Conservation (phyloP, 345 rosid genomes). For the Eucalyptus victrix region DNA sequence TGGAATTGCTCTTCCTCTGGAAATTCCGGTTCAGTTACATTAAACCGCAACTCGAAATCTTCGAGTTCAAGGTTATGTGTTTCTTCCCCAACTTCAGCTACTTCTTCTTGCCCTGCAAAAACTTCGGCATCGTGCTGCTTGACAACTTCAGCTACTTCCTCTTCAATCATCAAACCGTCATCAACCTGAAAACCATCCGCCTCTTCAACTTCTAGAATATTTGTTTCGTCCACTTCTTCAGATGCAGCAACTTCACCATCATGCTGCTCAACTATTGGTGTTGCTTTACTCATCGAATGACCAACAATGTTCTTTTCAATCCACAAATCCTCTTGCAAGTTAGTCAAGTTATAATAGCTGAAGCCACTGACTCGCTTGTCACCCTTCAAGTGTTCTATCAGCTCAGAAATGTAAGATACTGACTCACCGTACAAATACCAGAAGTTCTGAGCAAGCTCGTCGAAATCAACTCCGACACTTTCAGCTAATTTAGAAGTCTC, state of each 20-base stretch:
- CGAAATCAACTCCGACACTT: conserved; percentile 15
- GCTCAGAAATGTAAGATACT: conserved; percentile 11
- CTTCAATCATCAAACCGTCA: not conserved
- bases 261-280: not conserved
- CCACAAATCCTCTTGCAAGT: conserved; percentile 12
- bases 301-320: not conserved
- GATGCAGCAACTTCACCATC: not conserved
- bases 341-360: conserved; percentile 46
- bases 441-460: conserved; percentile 13
- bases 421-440: conserved; percentile 17
- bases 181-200: not conserved
- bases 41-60: not conserved
- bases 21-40: not conserved
- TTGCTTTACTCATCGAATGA: not conserved
- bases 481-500: conserved; percentile 26
- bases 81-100: not conserved
- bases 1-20: not conserved
- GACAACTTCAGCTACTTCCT: not conserved
- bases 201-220: not conserved
- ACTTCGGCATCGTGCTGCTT: not conserved
- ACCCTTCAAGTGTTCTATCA: conserved; percentile 6
- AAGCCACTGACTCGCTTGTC: conserved; percentile 6
- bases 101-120: not conserved
- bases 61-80: not conserved
- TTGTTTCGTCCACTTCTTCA: not conserved